These are phyloP conservation scores for Aspergillus bombycis DNA, from an alignment of 2,329 filamentous ascomycete species.

Conservation along the genomic window DNA sequence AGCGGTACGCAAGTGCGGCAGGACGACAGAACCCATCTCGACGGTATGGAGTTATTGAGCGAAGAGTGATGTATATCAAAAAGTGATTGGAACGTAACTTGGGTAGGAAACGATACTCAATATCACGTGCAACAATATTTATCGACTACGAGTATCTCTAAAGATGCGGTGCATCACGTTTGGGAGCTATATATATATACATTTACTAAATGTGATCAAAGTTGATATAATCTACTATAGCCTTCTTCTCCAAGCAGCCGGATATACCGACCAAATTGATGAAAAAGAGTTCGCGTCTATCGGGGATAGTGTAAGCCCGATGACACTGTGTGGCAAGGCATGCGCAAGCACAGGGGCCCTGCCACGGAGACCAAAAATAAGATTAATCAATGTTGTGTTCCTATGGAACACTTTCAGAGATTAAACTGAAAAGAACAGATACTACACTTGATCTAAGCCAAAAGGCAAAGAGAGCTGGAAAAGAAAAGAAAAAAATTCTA, in stretches of 20 bases:
- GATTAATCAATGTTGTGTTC: conserved; percentile 77
- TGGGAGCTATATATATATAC: not conserved
- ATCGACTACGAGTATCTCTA: not conserved
- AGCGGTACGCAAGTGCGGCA: conserved; percentile 86
- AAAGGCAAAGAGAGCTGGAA: conserved; percentile 58
- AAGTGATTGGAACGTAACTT: conserved; percentile 1
- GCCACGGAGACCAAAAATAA: conserved; percentile 68
- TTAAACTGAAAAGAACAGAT: conserved; percentile 98
- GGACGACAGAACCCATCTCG: conserved; percentile 79
- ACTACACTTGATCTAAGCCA: conserved; percentile 91
- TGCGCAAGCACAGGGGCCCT: conserved; percentile 74
- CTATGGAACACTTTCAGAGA: conserved; percentile 80
- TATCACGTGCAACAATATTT: conserved; percentile 12
- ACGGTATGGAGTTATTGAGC: not conserved
- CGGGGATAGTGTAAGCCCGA: conserved; percentile 74
- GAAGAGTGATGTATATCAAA: not conserved
- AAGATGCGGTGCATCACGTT: not conserved
- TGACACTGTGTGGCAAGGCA: conserved; percentile 69
- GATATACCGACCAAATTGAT: conserved; percentile 59
- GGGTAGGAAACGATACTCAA: not conserved
- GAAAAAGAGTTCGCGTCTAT: conserved; percentile 70
- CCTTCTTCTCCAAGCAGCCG: conserved; percentile 61
- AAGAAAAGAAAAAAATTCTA: conserved; percentile 47
- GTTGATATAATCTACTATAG: too few species aligned
- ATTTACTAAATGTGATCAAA: too few species aligned